Base-by-base conservation (phyloP, 2,329 filamentous ascomycete genomes). In the Botryotinia calthae region DNA sequence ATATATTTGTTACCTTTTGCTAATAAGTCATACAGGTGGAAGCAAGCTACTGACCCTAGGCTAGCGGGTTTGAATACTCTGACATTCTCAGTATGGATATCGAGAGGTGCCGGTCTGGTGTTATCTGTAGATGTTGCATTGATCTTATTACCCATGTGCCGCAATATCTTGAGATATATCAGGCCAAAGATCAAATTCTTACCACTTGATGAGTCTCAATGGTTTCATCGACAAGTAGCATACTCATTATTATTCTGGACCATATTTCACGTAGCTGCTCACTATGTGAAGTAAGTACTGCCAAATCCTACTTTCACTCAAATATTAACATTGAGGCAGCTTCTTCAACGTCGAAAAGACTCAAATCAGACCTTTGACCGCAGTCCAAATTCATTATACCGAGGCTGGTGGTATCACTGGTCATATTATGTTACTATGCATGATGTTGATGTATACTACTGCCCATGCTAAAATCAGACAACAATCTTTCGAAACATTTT, bases 371-470 rank as follows among this genome's bases (percentile, higher is more conserved):
- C 91, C 91, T 3, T 88, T 93, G 64, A 89, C 90, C 5, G 96
- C 96, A 5, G 83, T 98, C 10, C 87, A 98, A 80, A 97, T 98
- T 76, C 96, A 98, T 82, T 99, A 97, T 82, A 88, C 89, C 1
- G 89, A 97, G 81, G 88, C 94, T 67, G 95, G 94, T 79, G 96
- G 96, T 74, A 92, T 98, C 75, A 99, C 96, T 2, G 96, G 96
- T 10, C 96, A 99, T 82, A 88, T 98, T 75, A 99, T 99, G 96
- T 88, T 98, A 40, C 86, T 99, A n/a, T 98, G 95, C 87, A 99
- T 99, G 96, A 85, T 99, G 75, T 84, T 99, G 75, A 99, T 99
- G 87, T 99, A 97, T 84, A 99, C 96, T 1, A 98, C 95, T 0
- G 92, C 96, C 4, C 96, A 99, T 81, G 88, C 92, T 79, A 92